Conservation (phyloP, 192 early-diverging fungal genomes). For the Coemansia sp. region DNA sequence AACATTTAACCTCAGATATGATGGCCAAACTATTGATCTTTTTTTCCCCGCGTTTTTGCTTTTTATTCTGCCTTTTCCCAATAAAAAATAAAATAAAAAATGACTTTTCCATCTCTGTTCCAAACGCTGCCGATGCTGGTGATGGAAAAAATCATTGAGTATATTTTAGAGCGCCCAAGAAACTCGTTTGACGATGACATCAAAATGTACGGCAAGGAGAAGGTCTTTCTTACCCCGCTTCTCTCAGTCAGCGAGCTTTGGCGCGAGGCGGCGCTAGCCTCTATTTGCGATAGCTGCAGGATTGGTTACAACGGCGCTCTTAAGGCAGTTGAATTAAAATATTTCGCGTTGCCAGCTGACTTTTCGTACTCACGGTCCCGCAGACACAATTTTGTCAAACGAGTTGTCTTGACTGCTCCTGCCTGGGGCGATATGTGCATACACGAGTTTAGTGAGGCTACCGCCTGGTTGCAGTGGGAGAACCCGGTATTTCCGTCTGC, state of each 20-base stretch:
- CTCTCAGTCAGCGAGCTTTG: neutral
- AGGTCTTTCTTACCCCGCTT: neutral
- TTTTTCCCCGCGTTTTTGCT: no score
- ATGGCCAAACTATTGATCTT: no score
- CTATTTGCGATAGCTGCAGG: neutral
- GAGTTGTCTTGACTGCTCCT: neutral
- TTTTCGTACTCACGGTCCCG: neutral
- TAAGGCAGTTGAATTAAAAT: neutral
- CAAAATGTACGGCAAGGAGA: neutral
- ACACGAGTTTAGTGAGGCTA: neutral
- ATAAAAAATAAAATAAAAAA: no score
- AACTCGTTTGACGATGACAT: neutral
- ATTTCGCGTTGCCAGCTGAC: neutral
- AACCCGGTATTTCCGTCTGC: neutral
- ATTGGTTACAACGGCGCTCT: neutral
- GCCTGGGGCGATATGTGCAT: neutral
- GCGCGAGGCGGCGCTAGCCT: neutral
- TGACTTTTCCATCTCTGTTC: neutral
- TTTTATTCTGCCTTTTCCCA: no score
- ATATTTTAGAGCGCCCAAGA: neutral
- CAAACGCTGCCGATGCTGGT: neutral
- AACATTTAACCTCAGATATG: no score
- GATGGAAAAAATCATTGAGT: neutral
- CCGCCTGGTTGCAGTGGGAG: neutral
- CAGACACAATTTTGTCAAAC: neutral